These are phyloP conservation scores for Cryptosporidium parvum DNA, from an alignment of 169 alveolate genomes.

Conservation along the genomic window DNA sequence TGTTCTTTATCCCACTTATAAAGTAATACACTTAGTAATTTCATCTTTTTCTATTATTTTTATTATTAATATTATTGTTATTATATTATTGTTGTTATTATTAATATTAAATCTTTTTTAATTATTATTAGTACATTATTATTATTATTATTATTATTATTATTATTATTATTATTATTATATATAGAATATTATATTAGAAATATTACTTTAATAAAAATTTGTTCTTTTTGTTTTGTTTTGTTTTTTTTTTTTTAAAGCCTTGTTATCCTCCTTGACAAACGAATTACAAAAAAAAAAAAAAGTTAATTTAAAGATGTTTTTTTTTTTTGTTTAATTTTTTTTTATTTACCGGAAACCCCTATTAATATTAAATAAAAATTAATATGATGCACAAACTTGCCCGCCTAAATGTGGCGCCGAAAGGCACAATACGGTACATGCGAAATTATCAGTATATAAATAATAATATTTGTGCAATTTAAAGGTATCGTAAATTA, in stretches of 20 bases:
- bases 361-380: too few relatives aligned
- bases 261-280: not conserved
- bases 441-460: constrained; percentile 15
- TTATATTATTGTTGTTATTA: not conserved
- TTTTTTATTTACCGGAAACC: not conserved
- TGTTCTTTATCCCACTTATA: constrained; percentile 86
- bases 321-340: too few relatives aligned
- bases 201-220: too few relatives aligned
- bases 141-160: not conserved
- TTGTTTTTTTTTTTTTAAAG: not conserved
- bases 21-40: constrained; percentile 84
- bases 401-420: not conserved
- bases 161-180: not conserved
- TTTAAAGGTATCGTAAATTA: not conserved
- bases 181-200: not conserved
- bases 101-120: too few relatives aligned
- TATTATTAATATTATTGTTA: not conserved
- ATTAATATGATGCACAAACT: not conserved
- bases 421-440: constrained; percentile 58
- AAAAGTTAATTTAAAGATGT: not conserved
- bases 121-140: not conserved
- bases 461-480: not conserved
- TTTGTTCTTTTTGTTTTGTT: not conserved
- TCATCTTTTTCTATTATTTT: constrained; percentile 61
- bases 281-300: too few relatives aligned